These are phyloP conservation scores for Gossypium lobatum DNA, from an alignment of 441 rosid genomes.

Conservation along the genomic window DNA sequence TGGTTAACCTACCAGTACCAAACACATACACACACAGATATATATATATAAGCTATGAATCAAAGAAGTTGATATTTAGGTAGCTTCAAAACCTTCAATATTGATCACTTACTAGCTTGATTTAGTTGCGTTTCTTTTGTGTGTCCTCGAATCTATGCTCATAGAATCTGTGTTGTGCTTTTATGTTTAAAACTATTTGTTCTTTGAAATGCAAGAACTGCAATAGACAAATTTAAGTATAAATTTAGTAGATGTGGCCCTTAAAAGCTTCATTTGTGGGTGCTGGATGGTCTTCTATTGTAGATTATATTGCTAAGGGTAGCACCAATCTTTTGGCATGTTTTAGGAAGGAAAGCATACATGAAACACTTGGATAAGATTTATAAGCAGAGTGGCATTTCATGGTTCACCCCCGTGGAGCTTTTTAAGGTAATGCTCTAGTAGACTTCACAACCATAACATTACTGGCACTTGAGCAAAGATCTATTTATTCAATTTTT, in stretches of 20 bases:
- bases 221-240: neutral
- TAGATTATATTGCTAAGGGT: neutral
- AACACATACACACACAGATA: neutral
- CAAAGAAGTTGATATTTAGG: neutral
- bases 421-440: conserved; percentile 66
- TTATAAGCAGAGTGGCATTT: conserved; percentile 75
- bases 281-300: neutral
- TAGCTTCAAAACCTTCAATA: neutral
- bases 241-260: neutral
- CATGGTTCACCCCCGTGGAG: conserved; percentile 99
- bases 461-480: neutral
- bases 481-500: neutral
- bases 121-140: neutral
- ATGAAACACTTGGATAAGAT: conserved; percentile 72
- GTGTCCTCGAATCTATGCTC: neutral
- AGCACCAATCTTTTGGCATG: conserved; percentile 1
- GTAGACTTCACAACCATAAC: neutral
- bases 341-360: conserved; percentile 75
- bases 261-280: neutral
- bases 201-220: neutral
- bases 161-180: neutral
- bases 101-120: neutral
- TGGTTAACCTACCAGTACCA: neutral
- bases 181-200: neutral
- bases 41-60: neutral